Percentiles rank a stretch among this genome's conserved stretches.
These are phyloP conservation scores for Aphanomyces stellatus DNA, from an alignment of 352 stramenopile genomes.

Conservation along the genomic window DNA sequence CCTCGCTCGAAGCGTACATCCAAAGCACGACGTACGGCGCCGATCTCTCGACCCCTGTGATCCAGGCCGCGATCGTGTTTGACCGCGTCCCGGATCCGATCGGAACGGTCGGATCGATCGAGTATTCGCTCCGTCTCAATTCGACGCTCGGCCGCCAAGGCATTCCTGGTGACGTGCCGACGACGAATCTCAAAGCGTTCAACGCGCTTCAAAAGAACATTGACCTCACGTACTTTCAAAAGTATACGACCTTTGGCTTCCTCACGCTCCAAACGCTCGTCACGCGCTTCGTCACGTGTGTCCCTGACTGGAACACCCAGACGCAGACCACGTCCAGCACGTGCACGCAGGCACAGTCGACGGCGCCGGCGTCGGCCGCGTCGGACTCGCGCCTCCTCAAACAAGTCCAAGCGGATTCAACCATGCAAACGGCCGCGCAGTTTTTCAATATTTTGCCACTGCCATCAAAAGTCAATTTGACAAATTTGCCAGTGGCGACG, in stretches of 20 bases:
- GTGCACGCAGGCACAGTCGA: slow-evolving; percentile 31
- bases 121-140: slow-evolving; percentile 62
- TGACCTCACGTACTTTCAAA: slow-evolving; percentile 30
- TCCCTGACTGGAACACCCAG: slow-evolving; percentile 40
- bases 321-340: slow-evolving; percentile 32
- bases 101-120: slow-evolving; percentile 37
- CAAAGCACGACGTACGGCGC: slow-evolving; percentile 36
- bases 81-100: slow-evolving; percentile 38
- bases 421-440: background rate
- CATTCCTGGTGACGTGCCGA: slow-evolving; percentile 25
- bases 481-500: slow-evolving; percentile 1
- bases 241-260: slow-evolving; percentile 40
- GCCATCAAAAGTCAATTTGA: slow-evolving; percentile 23
- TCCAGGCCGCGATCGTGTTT: slow-evolving; percentile 59
- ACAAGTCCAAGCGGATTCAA: slow-evolving; percentile 23
- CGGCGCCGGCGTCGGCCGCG: slow-evolving; percentile 21
- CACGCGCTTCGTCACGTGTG: slow-evolving; percentile 47
- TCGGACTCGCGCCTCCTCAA: slow-evolving; percentile 23
- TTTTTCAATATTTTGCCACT: slow-evolving; percentile 26
- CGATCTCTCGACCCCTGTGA: slow-evolving; percentile 29
- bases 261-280: slow-evolving; percentile 61
- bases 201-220: slow-evolving; percentile 39
- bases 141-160: slow-evolving; percentile 29
- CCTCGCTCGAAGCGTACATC: slow-evolving; percentile 39
- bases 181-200: slow-evolving; percentile 38